A percentile compares a stretch with the other conserved stretches of the same genome.
Evolutionary conservation across 306 rosid species (phyloP).

Genomic region (Arachis stenosperma): DNA sequence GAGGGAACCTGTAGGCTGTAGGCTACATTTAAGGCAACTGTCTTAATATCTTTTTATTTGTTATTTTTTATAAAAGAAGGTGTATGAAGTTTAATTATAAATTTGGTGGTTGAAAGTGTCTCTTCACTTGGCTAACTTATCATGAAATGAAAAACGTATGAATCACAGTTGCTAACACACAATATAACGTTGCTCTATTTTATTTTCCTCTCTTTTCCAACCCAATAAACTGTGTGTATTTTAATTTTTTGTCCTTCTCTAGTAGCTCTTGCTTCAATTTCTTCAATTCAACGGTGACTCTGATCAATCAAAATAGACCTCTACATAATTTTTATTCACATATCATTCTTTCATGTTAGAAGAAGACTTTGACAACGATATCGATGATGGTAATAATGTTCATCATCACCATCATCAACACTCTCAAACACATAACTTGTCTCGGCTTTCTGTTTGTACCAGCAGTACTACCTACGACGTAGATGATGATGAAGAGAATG

Average conservation of each 20-base stretch:
- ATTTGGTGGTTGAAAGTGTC: background rate
- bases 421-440: conserved; percentile 51
- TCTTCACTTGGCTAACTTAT: background rate
- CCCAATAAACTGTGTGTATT: background rate
- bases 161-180: conserved; percentile 30
- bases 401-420: conserved; percentile 27
- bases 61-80: background rate
- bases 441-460: conserved; percentile 69
- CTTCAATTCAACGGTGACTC: no score
- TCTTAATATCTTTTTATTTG: no score
- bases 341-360: conserved; percentile 30
- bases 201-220: background rate
- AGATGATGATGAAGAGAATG: conserved; percentile 29
- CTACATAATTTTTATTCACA: no score
- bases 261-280: no score
- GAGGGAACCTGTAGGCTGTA: no score
- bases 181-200: conserved; percentile 9
- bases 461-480: conserved; percentile 37
- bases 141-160: conserved; percentile 34
- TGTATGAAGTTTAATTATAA: background rate
- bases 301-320: no score
- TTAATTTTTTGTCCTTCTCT: background rate
- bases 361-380: conserved; percentile 37
- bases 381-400: conserved; percentile 31
- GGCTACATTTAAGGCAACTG: no score